Percentiles rank a stretch among this genome's conserved stretches.
Evolutionary conservation across 164 flowering plant genomes (phyloP).

Genomic region (Berberis thunbergii): DNA sequence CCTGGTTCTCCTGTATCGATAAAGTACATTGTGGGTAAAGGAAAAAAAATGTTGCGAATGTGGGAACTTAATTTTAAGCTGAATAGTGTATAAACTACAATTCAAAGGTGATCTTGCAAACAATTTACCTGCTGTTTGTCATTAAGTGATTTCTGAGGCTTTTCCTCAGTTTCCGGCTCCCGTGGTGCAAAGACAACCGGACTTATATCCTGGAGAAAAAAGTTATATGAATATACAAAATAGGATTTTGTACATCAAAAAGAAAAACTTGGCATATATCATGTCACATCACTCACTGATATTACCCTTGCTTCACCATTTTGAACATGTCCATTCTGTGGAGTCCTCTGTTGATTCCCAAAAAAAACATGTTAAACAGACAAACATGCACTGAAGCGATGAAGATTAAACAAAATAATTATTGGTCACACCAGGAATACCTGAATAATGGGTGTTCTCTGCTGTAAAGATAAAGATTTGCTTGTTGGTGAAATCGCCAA

Average conservation of each 20-base stretch:
- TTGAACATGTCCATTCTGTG: constrained; percentile 56
- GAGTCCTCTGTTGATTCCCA: constrained; percentile 50
- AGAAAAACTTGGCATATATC: not conserved
- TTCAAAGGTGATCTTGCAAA: not conserved
- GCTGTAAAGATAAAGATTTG: constrained; percentile 54
- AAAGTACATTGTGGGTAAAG: not conserved
- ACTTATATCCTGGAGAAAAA: constrained; percentile 40
- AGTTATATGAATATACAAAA: not conserved
- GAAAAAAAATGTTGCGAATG: not conserved
- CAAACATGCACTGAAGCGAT: too few species aligned
- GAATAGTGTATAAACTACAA: not conserved
- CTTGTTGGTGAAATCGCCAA: constrained; percentile 81
- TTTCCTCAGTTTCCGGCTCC: constrained; percentile 76
- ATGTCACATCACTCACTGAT: constrained; percentile 31
- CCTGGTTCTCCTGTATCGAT: constrained; percentile 81
- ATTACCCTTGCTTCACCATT: constrained; percentile 60
- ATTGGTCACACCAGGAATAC: constrained; percentile 23
- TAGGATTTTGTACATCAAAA: not conserved
- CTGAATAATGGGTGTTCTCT: constrained; percentile 58
- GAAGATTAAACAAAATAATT: not conserved
- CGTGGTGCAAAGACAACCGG: constrained; percentile 37
- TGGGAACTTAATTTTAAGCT: not conserved
- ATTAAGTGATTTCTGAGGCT: constrained; percentile 83
- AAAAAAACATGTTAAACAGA: too few species aligned
- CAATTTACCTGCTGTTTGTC: constrained; percentile 78